These are phyloP conservation scores for Amanita rimosa DNA, from an alignment of 768 basidiomycete genomes.

Conservation along the genomic window DNA sequence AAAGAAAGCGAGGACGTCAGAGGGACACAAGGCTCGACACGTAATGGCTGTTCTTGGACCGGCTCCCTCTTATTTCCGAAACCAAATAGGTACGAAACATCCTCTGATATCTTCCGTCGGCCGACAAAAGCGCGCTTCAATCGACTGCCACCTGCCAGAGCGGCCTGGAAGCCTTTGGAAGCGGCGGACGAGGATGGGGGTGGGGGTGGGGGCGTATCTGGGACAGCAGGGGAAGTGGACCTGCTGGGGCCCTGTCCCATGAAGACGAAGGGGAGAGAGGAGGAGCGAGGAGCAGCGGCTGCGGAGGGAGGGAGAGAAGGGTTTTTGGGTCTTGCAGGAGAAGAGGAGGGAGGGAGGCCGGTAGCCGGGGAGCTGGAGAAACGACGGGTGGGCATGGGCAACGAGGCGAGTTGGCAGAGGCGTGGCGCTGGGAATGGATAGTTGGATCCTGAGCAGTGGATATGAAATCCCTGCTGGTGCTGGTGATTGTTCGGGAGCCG, in stretches of 20 bases:
- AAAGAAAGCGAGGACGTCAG: conserved; percentile 1
- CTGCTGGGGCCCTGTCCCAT: conserved; percentile 20
- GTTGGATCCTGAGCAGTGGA: neutral
- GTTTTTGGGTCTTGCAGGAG: too few species aligned
- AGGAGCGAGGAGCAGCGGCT: conserved; percentile 11
- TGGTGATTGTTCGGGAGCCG: neutral
- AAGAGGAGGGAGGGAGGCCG: neutral
- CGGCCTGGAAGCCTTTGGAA: conserved; percentile 23
- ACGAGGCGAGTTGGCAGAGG: conserved; percentile 1
- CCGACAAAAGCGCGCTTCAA: conserved; percentile 49
- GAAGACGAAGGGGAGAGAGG: conserved; percentile 14
- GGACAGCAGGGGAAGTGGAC: conserved; percentile 10
- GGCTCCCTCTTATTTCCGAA: neutral
- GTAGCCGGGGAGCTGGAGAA: neutral
- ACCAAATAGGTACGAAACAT: conserved; percentile 14
- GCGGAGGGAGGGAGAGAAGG: conserved; percentile 6
- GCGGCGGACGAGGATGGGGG: conserved; percentile 13
- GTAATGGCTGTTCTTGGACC: conserved; percentile 1
- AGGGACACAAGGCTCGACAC: conserved; percentile 3
- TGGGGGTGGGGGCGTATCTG: conserved; percentile 10
- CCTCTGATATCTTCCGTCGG: conserved; percentile 48
- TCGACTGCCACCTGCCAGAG: conserved; percentile 33
- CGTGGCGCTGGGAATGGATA: conserved; percentile 3
- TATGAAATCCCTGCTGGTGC: neutral
- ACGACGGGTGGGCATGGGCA: neutral